These are phyloP conservation scores for Phytophthora sansomeana DNA, from an alignment of 352 stramenopile genomes.

Conservation along the genomic window DNA sequence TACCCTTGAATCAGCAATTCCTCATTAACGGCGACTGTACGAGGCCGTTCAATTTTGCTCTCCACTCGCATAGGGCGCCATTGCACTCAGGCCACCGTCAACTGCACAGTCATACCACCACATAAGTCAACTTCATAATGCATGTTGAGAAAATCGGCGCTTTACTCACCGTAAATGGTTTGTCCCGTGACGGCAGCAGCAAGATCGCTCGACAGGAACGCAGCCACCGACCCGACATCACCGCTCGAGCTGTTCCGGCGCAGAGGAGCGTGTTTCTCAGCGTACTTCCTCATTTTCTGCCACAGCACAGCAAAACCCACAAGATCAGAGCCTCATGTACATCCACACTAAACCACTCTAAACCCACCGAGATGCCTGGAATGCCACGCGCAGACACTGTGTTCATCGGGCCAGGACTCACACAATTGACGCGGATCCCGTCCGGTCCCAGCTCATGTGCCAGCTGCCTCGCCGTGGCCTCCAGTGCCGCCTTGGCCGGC, in stretches of 20 bases:
- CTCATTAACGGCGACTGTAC: background rate
- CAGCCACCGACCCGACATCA: constrained; percentile 84
- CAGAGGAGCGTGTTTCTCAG: constrained; percentile 70
- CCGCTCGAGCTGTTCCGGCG: constrained; percentile 67
- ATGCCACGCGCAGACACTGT: constrained; percentile 93
- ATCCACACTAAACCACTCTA: background rate
- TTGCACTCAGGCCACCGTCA: constrained; percentile 76
- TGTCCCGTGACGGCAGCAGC: constrained; percentile 88
- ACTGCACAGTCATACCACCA: constrained; percentile 39
- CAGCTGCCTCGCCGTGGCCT: constrained; percentile 84
- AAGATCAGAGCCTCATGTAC: background rate
- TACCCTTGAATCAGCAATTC: background rate
- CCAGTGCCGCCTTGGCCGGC: constrained; percentile 90
- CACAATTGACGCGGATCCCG: constrained; percentile 90
- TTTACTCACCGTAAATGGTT: constrained; percentile 83
- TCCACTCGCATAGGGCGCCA: constrained; percentile 51
- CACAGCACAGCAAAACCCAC: constrained; percentile 7
- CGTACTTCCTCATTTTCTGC: constrained; percentile 85
- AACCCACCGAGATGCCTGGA: constrained; percentile 78
- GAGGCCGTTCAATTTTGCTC: constrained; percentile 11
- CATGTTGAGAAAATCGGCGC: background rate
- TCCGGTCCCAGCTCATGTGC: constrained; percentile 81
- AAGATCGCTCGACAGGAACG: constrained; percentile 83
- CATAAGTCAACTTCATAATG: background rate
- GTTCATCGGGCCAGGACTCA: constrained; percentile 92